phyloP scores from a whole-genome alignment of 495 filamentous ascomycete genomes.

The Podospora sp. region DNA sequence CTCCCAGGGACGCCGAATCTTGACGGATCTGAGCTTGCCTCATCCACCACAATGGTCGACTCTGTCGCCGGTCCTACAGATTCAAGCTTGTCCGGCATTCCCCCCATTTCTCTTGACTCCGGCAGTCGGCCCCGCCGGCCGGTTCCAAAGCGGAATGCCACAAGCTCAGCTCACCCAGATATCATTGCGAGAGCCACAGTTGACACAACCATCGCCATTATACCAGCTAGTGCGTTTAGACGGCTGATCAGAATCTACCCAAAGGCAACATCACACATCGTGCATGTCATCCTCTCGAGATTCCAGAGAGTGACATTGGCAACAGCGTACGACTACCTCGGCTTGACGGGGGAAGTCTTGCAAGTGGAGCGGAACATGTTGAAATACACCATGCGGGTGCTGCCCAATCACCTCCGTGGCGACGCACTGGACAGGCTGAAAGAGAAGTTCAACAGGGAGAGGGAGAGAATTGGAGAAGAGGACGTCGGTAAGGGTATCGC shows the following conservation, averaged over 20 bases:
- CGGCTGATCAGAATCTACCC: slow-evolving; percentile 94
- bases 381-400: slow-evolving; percentile 84
- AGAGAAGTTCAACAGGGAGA: slow-evolving; percentile 86
- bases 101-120: slow-evolving; percentile 73
- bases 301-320: slow-evolving; percentile 93
- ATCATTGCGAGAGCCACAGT: slow-evolving; percentile 96
- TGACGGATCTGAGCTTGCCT: slow-evolving; percentile 33
- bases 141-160: slow-evolving; percentile 48
- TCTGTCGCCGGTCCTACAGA: slow-evolving; percentile 28
- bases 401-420: slow-evolving; percentile 90
- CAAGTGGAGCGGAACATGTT: slow-evolving; percentile 90
- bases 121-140: slow-evolving; percentile 35
- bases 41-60: slow-evolving; percentile 30
- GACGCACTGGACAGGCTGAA: slow-evolving; percentile 83
- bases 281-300: slow-evolving; percentile 92
- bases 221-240: slow-evolving; percentile 92
- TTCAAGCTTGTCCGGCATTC: slow-evolving; percentile 52
- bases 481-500: slow-evolving; percentile 94
- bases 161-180: slow-evolving; percentile 89
- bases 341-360: slow-evolving; percentile 85
- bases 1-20: slow-evolving; percentile 39
- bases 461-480: slow-evolving; percentile 79
- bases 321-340: slow-evolving; percentile 91
- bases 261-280: slow-evolving; percentile 93
- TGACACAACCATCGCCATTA: slow-evolving; percentile 97